These are phyloP conservation scores for Chernovozyma sophiae-reginae DNA, from an alignment of 1,139 yeast genomes.

Conservation along the genomic window DNA sequence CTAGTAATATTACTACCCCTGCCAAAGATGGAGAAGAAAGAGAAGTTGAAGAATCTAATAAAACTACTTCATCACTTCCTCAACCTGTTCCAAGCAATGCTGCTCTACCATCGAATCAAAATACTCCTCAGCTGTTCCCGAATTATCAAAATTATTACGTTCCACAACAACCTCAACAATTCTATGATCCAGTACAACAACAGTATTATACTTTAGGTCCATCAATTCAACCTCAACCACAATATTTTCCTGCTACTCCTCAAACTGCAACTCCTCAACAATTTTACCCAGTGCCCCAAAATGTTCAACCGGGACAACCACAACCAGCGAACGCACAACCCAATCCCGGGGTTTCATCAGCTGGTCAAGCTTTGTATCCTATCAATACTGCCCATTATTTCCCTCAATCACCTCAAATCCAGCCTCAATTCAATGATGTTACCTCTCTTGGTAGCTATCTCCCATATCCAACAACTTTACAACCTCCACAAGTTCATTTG, in stretches of 20 bases:
- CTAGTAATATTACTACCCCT: background rate
- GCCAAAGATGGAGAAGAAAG: background rate
- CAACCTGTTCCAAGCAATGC: slow-evolving; percentile 1
- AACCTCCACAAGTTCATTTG: slow-evolving; percentile 3
- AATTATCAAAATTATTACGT: slow-evolving; percentile 17
- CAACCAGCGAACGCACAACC: background rate
- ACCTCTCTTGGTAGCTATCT: slow-evolving; percentile 7
- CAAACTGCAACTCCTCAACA: slow-evolving; percentile 14
- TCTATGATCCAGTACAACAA: slow-evolving; percentile 45
- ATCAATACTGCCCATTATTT: slow-evolving; percentile 17
- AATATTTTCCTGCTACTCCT: slow-evolving; percentile 37
- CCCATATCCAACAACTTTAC: slow-evolving; percentile 6
- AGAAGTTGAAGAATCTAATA: background rate
- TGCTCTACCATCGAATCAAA: slow-evolving; percentile 7
- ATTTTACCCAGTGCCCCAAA: slow-evolving; percentile 1
- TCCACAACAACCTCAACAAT: slow-evolving; percentile 32
- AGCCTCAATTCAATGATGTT: slow-evolving; percentile 7
- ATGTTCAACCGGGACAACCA: slow-evolving; percentile 3
- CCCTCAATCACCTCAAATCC: slow-evolving; percentile 11
- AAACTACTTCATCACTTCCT: background rate
- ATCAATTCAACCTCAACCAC: slow-evolving; percentile 23
- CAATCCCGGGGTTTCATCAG: slow-evolving; percentile 10
- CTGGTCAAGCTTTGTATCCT: slow-evolving; percentile 6
- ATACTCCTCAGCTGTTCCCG: slow-evolving; percentile 10
- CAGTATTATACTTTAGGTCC: slow-evolving; percentile 43